Evolutionary conservation across 1,284 basidiomycete species (phyloP), one percentile per base, ranked within the genome.

Genomic region (Ustilago loliicola): DNA sequence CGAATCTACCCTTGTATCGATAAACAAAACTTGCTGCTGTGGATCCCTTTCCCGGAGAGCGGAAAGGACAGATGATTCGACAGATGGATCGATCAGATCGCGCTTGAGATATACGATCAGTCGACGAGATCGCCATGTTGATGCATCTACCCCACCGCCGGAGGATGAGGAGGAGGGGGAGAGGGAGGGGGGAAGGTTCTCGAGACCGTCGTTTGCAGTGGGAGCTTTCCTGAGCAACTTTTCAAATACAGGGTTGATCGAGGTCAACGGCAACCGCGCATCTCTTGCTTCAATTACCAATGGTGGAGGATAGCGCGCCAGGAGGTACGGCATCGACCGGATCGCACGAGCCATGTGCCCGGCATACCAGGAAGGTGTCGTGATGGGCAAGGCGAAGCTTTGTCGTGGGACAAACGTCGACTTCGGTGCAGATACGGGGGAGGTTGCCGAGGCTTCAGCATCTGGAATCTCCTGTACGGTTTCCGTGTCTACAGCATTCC

Each of bases 211-310:
- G 32, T 76, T 68, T 9, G 80, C 79, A 1, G 75, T 66, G 13
- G 81, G 81, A 17, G 78, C 81, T 29, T 15, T 88, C 65, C 63
- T 57, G 9, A 85, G 75, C 34, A 84, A 27, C 30, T 62, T 48
- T 48, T 86, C 84, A 47, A 86, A 92, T 13, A 91, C 91, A 55
- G 91, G 90, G 87, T 99, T 99, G 86, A 98, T 94, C 78, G 93
- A 95, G 19, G 96, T 97, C 66, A 99, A 89, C 3, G 96, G 96
- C 36, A 99, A 89, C 27, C 96, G 91, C 2, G 96, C 92, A 87
- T 99, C 96, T 78, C 96, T 90, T 23, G 96, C 92, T 88, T 99
- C 96, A 73, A 99, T 91, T 60, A 99, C 94, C 68, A 99, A 91
- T 83, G 85, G 84, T 2, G 84, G 84, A 94, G 94, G 59, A 93